phyloP scores from a whole-genome alignment of 1,284 basidiomycete species.

The Sutorius eximius region DNA sequence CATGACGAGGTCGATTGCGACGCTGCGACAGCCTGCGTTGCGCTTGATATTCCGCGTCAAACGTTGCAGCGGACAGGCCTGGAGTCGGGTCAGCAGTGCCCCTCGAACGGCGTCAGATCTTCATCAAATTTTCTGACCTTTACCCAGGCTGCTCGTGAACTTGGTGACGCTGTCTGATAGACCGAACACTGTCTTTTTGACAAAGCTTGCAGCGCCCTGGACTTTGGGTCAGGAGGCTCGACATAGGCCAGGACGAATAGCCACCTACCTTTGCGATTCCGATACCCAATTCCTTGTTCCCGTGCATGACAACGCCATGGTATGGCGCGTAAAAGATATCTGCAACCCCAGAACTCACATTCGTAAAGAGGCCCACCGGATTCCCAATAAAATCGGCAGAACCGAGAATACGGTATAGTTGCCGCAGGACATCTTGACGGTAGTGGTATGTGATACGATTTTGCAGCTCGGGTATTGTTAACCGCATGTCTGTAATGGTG shows the following conservation, averaged over 20 bases:
- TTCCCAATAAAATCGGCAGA: slow-evolving; percentile 94
- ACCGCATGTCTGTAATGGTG: slow-evolving; percentile 91
- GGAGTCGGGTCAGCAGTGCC: slow-evolving; percentile 3
- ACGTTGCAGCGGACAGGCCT: slow-evolving; percentile 94
- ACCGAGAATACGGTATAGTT: slow-evolving; percentile 94
- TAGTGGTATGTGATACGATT: slow-evolving; percentile 91
- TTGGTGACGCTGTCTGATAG: slow-evolving; percentile 96
- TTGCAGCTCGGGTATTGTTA: slow-evolving; percentile 84
- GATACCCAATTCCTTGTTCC: slow-evolving; percentile 92
- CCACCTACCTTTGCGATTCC: slow-evolving; percentile 87
- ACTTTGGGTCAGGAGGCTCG: slow-evolving; percentile 11
- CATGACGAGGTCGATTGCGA: slow-evolving; percentile 94
- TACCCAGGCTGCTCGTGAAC: slow-evolving; percentile 95
- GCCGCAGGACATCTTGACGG: slow-evolving; percentile 89
- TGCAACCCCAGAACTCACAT: slow-evolving; percentile 97
- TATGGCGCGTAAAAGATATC: slow-evolving; percentile 99
- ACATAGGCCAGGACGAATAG: background rate
- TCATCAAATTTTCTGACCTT: slow-evolving; percentile 55
- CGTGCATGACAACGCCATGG: slow-evolving; percentile 96
- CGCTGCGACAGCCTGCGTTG: slow-evolving; percentile 86
- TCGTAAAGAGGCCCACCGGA: slow-evolving; percentile 96
- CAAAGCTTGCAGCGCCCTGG: slow-evolving; percentile 94
- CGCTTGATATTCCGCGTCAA: slow-evolving; percentile 95
- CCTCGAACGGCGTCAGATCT: background rate
- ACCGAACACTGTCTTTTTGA: slow-evolving; percentile 99